phyloP scores from a whole-genome alignment of 441 rosid species.

The Pelargonium cotyledonis region DNA sequence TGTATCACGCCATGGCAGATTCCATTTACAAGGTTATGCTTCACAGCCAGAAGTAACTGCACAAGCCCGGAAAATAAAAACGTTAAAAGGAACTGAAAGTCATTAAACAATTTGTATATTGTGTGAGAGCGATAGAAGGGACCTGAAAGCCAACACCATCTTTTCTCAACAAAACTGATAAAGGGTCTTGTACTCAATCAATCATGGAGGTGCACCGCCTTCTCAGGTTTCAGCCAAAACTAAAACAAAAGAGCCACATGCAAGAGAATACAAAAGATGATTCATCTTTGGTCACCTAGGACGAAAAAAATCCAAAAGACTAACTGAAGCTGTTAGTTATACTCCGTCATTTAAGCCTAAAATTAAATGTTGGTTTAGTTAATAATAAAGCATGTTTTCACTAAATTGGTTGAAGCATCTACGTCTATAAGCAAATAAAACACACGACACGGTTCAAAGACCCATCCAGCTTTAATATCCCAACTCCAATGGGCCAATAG shows the following conservation, averaged over 20 bases:
- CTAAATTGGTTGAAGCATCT: no score
- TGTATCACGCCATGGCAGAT: conserved; percentile 72
- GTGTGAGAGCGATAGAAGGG: conserved; percentile 15
- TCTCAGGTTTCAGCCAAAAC: conserved; percentile 99
- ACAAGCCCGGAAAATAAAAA: conserved; percentile 21
- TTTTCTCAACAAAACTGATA: conserved; percentile 82
- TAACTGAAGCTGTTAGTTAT: background rate
- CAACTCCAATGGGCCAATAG: background rate
- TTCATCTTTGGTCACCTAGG: background rate
- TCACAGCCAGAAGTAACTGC: conserved; percentile 92
- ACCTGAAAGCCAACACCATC: conserved; percentile 97
- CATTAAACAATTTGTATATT: background rate
- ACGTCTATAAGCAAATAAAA: background rate
- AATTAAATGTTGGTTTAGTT: background rate
- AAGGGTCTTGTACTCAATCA: conserved; percentile 92
- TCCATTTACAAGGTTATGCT: conserved; percentile 86
- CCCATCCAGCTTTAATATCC: background rate
- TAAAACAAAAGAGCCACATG: conserved; percentile 23
- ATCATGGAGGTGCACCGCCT: conserved; percentile 91
- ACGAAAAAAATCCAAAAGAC: background rate
- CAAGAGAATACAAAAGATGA: conserved; percentile 11
- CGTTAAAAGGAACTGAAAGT: conserved; percentile 10
- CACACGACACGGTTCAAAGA: background rate
- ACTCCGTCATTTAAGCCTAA: background rate
- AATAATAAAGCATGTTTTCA: background rate